These are phyloP conservation scores for Vigna mungo DNA, from an alignment of 306 rosid species.

Conservation along the genomic window DNA sequence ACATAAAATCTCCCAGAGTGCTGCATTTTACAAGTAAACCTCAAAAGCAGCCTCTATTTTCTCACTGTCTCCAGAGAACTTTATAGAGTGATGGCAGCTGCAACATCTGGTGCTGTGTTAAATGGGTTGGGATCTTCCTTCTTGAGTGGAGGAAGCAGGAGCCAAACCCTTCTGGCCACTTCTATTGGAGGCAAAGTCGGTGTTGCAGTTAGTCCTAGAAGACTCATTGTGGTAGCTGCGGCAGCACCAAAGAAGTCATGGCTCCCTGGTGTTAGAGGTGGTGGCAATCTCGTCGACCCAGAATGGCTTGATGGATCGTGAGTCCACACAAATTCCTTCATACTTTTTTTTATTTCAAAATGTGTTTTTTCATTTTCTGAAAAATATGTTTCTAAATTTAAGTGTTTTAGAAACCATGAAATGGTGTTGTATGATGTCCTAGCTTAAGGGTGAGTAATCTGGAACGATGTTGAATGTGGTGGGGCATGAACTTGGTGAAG, in stretches of 20 bases:
- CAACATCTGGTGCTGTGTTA: conserved; percentile 86
- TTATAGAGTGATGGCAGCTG: conserved; percentile 77
- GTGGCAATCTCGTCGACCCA: conserved; percentile 81
- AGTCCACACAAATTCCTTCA: conserved; percentile 44
- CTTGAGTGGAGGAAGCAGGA: conserved; percentile 78
- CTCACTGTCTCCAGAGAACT: conserved; percentile 21
- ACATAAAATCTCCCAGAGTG: conserved; percentile 42
- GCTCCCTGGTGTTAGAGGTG: conserved; percentile 75
- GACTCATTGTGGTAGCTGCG: conserved; percentile 63
- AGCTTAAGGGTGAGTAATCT: not conserved
- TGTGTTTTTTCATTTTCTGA: not conserved
- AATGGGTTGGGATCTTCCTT: conserved; percentile 83
- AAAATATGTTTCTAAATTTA: not conserved
- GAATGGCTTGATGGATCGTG: conserved; percentile 99
- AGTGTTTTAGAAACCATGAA: not conserved
- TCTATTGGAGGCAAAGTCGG: conserved; percentile 51
- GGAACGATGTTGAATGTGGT: not conserved
- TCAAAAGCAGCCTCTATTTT: conserved; percentile 9
- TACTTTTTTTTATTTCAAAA: not conserved
- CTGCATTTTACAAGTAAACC: conserved; percentile 25
- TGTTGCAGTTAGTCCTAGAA: conserved; percentile 56
- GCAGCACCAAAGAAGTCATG: conserved; percentile 77
- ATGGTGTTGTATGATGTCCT: not conserved
- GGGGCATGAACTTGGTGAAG: not conserved
- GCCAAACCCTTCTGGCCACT: conserved; percentile 64